These are phyloP conservation scores for Platismatia glauca DNA, from an alignment of 495 filamentous ascomycete species.

Conservation along the genomic window DNA sequence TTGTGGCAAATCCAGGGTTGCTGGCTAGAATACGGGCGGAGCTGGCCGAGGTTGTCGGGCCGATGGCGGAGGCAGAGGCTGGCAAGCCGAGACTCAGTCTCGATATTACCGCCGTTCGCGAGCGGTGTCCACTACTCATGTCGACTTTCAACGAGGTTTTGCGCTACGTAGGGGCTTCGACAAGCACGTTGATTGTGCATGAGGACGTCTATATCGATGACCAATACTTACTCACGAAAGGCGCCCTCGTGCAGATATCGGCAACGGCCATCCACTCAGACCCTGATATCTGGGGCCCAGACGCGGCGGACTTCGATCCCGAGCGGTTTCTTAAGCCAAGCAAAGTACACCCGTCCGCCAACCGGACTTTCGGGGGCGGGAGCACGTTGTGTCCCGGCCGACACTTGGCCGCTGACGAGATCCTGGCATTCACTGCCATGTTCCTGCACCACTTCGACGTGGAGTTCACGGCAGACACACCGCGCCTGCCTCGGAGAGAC, in stretches of 20 bases:
- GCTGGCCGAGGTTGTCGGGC: not conserved
- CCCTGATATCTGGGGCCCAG: not conserved
- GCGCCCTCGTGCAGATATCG: not conserved
- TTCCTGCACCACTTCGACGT: slow-evolving; percentile 13
- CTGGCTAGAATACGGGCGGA: not conserved
- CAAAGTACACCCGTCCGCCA: slow-evolving; percentile 21
- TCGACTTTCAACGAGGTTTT: not conserved
- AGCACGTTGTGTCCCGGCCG: slow-evolving; percentile 13
- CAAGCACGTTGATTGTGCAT: not conserved
- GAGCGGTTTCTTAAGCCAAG: not conserved
- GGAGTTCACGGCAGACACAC: not conserved
- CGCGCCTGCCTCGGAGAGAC: not conserved
- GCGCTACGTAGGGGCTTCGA: not conserved
- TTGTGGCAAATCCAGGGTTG: not conserved
- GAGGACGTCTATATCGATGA: not conserved
- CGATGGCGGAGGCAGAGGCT: not conserved
- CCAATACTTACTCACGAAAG: not conserved
- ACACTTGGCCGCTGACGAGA: slow-evolving; percentile 13
- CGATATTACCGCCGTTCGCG: not conserved
- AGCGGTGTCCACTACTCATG: not conserved
- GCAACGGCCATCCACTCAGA: not conserved
- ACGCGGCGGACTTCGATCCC: not conserved
- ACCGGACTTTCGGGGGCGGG: slow-evolving; percentile 21
- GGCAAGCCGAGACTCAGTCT: not conserved
- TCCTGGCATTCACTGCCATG: slow-evolving; percentile 1